Percentiles rank a stretch among this genome's conserved stretches.
Evolutionary conservation across 2,329 filamentous ascomycete genomes (phyloP).

Genomic region (Bipolaris gigantea): DNA sequence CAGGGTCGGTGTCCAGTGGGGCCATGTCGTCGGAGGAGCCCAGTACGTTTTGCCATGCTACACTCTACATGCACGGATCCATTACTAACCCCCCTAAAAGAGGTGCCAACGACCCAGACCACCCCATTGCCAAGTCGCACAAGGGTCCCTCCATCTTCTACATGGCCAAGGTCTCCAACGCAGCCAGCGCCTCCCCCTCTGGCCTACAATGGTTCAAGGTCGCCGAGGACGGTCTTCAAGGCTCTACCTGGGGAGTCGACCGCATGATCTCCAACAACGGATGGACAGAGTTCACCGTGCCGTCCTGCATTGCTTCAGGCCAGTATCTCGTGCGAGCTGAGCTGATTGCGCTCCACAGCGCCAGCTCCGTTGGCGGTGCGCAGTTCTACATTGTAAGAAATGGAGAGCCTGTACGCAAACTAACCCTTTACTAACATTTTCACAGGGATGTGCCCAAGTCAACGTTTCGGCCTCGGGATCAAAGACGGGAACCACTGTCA

Average conservation of each 20-base stretch:
- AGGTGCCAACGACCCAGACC: slow-evolving; percentile 48
- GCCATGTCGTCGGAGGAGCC: slow-evolving; percentile 58
- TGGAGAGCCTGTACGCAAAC: not conserved
- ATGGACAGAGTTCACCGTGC: slow-evolving; percentile 50
- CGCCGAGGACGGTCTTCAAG: slow-evolving; percentile 45
- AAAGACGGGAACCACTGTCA: slow-evolving; percentile 30
- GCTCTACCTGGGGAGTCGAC: slow-evolving; percentile 54
- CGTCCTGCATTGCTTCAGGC: slow-evolving; percentile 41
- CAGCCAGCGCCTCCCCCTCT: slow-evolving; percentile 42
- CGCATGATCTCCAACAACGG: slow-evolving; percentile 52
- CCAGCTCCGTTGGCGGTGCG: slow-evolving; percentile 38
- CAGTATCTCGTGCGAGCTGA: slow-evolving; percentile 51
- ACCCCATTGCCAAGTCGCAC: slow-evolving; percentile 54
- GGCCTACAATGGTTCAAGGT: slow-evolving; percentile 50
- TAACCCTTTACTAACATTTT: not conserved
- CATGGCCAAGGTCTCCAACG: slow-evolving; percentile 48
- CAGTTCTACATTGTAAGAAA: slow-evolving; percentile 46
- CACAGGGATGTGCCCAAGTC: slow-evolving; percentile 39
- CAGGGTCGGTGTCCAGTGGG: slow-evolving; percentile 56
- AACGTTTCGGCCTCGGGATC: slow-evolving; percentile 34
- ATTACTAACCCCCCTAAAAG: not conserved
- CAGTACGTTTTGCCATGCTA: slow-evolving; percentile 34
- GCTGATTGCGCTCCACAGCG: slow-evolving; percentile 51
- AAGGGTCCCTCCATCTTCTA: slow-evolving; percentile 50
- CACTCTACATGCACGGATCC: not conserved